Percentiles rank a stretch among this genome's conserved stretches.
Conservation (phyloP, 768 basidiomycete species). For the Russula griseocarnosa region DNA sequence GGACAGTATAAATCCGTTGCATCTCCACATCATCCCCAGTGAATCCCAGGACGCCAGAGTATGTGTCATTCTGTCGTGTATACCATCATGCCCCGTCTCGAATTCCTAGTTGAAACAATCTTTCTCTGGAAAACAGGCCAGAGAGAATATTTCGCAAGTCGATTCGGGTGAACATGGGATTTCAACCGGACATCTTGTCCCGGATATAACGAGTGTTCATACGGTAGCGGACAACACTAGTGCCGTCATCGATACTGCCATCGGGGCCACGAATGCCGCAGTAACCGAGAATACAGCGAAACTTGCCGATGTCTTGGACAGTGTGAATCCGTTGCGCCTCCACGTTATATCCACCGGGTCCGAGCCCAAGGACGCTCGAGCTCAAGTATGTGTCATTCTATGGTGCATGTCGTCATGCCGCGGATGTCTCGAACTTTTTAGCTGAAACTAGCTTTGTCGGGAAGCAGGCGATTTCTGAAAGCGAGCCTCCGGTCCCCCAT, state of each 20-base stretch:
- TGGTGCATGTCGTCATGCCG: background rate
- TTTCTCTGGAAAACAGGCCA: background rate
- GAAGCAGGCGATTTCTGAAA: background rate
- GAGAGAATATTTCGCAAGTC: slow-evolving; percentile 5
- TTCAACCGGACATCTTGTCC: background rate
- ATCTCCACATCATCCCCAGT: background rate
- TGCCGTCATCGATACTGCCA: background rate
- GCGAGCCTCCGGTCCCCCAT: background rate
- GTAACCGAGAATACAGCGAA: background rate
- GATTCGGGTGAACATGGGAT: background rate
- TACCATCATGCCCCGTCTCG: too few species aligned
- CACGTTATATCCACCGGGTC: background rate
- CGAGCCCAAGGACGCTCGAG: background rate
- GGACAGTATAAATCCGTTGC: slow-evolving; percentile 2
- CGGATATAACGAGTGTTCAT: background rate
- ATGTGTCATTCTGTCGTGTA: background rate
- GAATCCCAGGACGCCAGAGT: background rate
- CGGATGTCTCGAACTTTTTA: background rate
- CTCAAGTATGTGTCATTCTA: background rate
- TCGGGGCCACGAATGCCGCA: slow-evolving; percentile 4
- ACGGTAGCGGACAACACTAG: slow-evolving; percentile 1
- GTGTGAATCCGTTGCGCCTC: slow-evolving; percentile 1
- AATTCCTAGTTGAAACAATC: too few species aligned
- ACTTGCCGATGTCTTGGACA: slow-evolving; percentile 2
- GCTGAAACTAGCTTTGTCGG: background rate